Evolutionary conservation across 2,329 filamentous ascomycete genomes (phyloP).

Genomic region (Cytospora schulzeri): DNA sequence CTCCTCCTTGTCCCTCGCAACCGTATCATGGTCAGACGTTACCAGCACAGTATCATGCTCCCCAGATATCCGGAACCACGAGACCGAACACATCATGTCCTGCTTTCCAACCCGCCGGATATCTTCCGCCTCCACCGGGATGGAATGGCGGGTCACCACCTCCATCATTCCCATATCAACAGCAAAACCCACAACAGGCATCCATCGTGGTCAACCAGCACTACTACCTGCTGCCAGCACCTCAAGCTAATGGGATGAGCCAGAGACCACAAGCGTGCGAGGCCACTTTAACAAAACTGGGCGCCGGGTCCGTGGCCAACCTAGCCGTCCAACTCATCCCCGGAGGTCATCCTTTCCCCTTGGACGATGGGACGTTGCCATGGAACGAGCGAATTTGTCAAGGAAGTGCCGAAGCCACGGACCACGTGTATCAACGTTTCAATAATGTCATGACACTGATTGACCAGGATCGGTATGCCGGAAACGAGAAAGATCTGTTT

Average conservation of each 20-base stretch:
- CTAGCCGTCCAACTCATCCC: conserved; percentile 46
- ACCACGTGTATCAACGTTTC: conserved; percentile 64
- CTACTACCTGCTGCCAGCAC: conserved; percentile 46
- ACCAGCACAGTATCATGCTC: conserved; percentile 18
- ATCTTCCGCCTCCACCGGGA: conserved; percentile 33
- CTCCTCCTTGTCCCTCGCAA: background rate
- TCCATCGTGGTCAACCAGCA: conserved; percentile 56
- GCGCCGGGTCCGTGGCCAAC: conserved; percentile 45
- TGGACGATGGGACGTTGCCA: conserved; percentile 47
- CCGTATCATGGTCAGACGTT: conserved; percentile 5
- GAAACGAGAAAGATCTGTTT: conserved; percentile 58
- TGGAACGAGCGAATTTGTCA: conserved; percentile 44
- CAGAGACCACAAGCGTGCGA: conserved; percentile 28
- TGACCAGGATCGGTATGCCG: conserved; percentile 60
- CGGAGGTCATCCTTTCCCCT: conserved; percentile 39
- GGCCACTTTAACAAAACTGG: conserved; percentile 39
- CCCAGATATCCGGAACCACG: conserved; percentile 19
- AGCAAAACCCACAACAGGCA: conserved; percentile 34
- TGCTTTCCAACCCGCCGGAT: conserved; percentile 33
- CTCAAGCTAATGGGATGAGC: conserved; percentile 25
- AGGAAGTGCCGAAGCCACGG: conserved; percentile 52
- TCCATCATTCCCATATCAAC: conserved; percentile 34
- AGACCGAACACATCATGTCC: conserved; percentile 13
- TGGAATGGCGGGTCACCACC: conserved; percentile 29
- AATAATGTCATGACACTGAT: conserved; percentile 72